Conservation (phyloP, 768 basidiomycete genomes). For the Boletus subparvulus region DNA sequence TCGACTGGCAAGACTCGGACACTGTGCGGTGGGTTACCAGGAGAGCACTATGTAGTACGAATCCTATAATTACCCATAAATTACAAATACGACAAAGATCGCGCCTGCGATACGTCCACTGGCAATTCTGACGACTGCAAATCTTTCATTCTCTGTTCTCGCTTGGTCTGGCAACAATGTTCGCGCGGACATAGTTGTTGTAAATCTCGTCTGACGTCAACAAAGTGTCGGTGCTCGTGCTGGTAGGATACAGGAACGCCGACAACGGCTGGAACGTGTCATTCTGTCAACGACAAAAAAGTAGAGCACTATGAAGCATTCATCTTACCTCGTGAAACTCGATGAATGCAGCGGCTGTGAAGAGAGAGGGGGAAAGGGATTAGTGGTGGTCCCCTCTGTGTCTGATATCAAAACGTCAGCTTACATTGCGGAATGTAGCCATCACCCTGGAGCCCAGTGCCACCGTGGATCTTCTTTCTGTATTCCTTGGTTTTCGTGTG, state of each 20-base stretch:
- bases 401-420: conserved; percentile 19
- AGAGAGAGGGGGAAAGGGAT: background rate
- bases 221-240: conserved; percentile 58
- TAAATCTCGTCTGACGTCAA: conserved; percentile 71
- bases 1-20: no score
- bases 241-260: conserved; percentile 62
- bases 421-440: conserved; percentile 60
- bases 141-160: conserved; percentile 10
- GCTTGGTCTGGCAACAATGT: conserved; percentile 38
- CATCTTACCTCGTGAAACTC: conserved; percentile 62
- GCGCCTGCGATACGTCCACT: background rate
- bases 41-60: background rate
- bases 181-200: conserved; percentile 65
- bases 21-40: background rate
- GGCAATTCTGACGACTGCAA: background rate
- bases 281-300: background rate
- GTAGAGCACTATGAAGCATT: background rate
- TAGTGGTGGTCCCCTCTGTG: background rate
- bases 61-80: background rate
- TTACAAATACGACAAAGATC: background rate
- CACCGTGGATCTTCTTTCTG: conserved; percentile 74
- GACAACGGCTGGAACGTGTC: conserved; percentile 46
- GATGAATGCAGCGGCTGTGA: conserved; percentile 58
- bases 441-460: conserved; percentile 58
- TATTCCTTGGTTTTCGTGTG: conserved; percentile 47